Base-by-base conservation (phyloP, 164 flowering plant genomes). In the Taxillus chinensis region DNA sequence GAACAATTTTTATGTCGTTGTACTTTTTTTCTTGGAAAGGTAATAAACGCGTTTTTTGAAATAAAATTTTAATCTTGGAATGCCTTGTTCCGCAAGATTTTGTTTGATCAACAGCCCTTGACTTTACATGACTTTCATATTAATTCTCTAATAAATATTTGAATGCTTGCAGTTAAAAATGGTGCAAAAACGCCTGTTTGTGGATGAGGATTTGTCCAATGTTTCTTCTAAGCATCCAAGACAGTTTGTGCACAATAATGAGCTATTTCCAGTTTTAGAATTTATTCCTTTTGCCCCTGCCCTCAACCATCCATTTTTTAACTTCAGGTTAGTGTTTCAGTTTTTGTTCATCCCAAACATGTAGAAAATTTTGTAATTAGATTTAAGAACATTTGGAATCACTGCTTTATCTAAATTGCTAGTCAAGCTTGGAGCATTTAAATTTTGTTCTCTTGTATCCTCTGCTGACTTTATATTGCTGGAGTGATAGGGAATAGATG, bases 241-340 rank as follows among this genome's bases (percentile, higher is more conserved):
- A 11, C 51, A 48, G 13, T 48, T 48, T 11, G 51, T 8, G 13
- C 9, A 48, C 13, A 11, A 48, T 11, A 48, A 11, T 48, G 51
- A 48, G 51, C 13, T 48, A 11, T 3, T 38, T 57, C 59, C 64
- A 3, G 57, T 57, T 41, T 63, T 62, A 38, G 73, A 69, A 50
- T 41, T 64, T 48, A 57, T 62, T 57, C 55, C 62, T 27, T 63
- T 67, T 57, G 60, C 59, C 15, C 41, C 48, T 63, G 51, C 51
- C 58, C 43, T 56, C 12, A n/a, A 9, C 42, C 37, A 13, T 13
- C 68, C 52, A 27, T 27, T 27, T n/a, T 39, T 48, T 48, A 5
- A 8, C 14, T 8, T 8, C 46, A 43, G 46, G 46, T 43, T 1
- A 43, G 7, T 8, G 4, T 8, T 48, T 8, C 13, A 48, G 13